Percentiles rank a stretch among this genome's conserved stretches.
Conservation (phyloP, 345 rosid genomes). For the Populus davidiana region DNA sequence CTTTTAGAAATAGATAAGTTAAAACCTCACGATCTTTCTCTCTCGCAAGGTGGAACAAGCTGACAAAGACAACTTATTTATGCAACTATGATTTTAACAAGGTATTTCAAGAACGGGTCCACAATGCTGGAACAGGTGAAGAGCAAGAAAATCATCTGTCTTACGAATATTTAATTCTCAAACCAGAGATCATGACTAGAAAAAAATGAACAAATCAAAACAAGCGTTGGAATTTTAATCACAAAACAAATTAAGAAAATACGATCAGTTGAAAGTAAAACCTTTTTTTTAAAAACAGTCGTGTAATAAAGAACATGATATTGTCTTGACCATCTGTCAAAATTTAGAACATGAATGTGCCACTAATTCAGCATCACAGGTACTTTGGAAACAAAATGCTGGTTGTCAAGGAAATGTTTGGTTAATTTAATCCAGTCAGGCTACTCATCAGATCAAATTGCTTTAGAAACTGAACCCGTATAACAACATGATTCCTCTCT, state of each 20-base stretch:
- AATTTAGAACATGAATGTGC: neutral
- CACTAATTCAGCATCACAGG: neutral
- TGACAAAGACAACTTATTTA: neutral
- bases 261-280: neutral
- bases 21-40: neutral
- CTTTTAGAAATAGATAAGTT: neutral
- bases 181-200: neutral
- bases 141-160: neutral
- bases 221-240: neutral
- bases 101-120: neutral
- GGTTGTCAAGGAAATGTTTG: neutral
- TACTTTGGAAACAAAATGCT: neutral
- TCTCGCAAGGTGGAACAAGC: neutral
- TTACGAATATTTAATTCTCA: neutral
- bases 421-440: neutral
- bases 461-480: neutral
- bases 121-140: neutral
- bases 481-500: neutral
- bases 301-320: neutral
- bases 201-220: neutral
- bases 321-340: neutral
- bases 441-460: neutral
- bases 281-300: neutral
- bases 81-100: neutral
- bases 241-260: neutral